phyloP scores from a whole-genome alignment of 192 early-diverging fungal genomes.

The Linnemannia hyalina region DNA sequence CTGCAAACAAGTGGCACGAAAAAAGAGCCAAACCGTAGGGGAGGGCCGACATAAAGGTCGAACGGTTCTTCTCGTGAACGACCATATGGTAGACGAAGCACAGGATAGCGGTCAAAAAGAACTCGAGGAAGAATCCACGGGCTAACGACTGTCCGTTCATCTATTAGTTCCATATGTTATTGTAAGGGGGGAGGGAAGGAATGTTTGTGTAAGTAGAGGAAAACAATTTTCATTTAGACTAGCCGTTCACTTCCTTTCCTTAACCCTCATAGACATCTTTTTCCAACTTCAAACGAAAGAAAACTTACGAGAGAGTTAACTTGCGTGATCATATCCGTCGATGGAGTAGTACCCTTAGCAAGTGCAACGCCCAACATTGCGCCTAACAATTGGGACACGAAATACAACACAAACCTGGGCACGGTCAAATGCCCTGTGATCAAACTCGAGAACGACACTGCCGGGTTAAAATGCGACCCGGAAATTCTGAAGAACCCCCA shows the following conservation, averaged over 20 bases:
- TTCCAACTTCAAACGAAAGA: not conserved
- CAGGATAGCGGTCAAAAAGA: conserved; percentile 42
- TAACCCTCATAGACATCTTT: not conserved
- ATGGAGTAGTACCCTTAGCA: conserved; percentile 23
- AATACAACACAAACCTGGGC: conserved; percentile 58
- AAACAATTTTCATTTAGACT: not conserved
- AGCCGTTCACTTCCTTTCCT: not conserved
- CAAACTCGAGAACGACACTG: conserved; percentile 68
- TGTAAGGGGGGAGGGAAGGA: not conserved
- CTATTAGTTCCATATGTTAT: not conserved
- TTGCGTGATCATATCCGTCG: not conserved
- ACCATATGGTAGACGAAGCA: conserved; percentile 51
- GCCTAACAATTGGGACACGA: conserved; percentile 70
- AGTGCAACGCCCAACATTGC: conserved; percentile 66
- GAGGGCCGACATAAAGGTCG: conserved; percentile 45
- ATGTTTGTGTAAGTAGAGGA: not conserved
- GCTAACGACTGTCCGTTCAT: conserved; percentile 30
- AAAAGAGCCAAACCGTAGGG: conserved; percentile 39
- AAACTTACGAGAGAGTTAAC: conserved; percentile 31
- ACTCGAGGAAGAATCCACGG: conserved; percentile 55
- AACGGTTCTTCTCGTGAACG: conserved; percentile 48
- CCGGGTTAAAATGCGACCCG: conserved; percentile 75
- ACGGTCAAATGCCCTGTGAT: conserved; percentile 64
- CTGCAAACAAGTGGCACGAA: conserved; percentile 39
- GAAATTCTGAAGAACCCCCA: conserved; percentile 66